These are phyloP conservation scores for Plasmodium gallinaceum DNA, from an alignment of 169 alveolate genomes.

Conservation along the genomic window DNA sequence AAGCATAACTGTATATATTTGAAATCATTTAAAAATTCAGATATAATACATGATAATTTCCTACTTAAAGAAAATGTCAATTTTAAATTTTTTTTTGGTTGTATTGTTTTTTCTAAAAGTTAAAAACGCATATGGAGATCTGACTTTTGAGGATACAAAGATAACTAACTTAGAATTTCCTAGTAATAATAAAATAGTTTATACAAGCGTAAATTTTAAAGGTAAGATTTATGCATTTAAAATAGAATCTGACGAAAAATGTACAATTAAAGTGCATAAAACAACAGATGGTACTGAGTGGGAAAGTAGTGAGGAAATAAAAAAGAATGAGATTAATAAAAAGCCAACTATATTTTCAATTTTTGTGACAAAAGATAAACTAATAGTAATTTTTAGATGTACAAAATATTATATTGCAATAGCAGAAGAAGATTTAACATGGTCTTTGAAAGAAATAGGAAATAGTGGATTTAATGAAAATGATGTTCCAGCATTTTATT, in stretches of 20 bases:
- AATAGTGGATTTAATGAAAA: background rate
- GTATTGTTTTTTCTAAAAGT: background rate
- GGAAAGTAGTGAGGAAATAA: conserved; percentile 3
- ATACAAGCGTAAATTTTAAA: conserved; percentile 10
- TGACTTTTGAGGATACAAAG: conserved; percentile 7
- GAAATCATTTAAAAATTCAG: too few relatives aligned
- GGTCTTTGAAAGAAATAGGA: background rate
- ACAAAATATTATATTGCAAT: conserved; percentile 10
- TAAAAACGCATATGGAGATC: conserved; percentile 3
- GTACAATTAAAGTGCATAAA: conserved; percentile 18
- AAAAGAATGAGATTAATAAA: background rate
- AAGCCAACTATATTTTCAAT: conserved; percentile 22
- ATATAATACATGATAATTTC: too few relatives aligned
- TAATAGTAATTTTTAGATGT: conserved; percentile 33
- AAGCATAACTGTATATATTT: too few relatives aligned
- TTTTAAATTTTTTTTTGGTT: background rate
- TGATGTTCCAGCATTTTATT: conserved; percentile 8
- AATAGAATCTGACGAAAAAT: background rate
- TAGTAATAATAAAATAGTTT: conserved; percentile 6
- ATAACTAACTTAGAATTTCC: conserved; percentile 1
- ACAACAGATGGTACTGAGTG: conserved; percentile 2
- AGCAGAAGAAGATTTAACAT: background rate
- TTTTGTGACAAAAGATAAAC: conserved; percentile 17
- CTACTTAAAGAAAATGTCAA: background rate
- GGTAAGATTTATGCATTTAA: conserved; percentile 35